Evolutionary conservation across 1,284 basidiomycete genomes (phyloP).

Genomic region (Termitomyces sp.): DNA sequence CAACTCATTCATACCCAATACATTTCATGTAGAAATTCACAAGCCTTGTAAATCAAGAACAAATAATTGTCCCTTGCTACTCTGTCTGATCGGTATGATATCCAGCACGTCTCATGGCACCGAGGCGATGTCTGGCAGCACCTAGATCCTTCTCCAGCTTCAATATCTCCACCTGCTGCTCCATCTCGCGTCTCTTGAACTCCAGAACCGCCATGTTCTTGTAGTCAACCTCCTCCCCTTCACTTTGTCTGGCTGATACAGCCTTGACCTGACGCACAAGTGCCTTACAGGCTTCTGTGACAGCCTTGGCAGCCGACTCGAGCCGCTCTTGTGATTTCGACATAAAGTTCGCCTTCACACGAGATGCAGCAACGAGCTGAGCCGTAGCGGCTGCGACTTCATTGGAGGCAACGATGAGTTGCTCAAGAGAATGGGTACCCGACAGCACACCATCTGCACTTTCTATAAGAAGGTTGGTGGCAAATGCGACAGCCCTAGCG

Average conservation of each 20-base stretch:
- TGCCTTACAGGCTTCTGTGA: conserved; percentile 97
- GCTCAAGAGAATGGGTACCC: conserved; percentile 94
- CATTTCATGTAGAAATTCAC: conserved; percentile 10
- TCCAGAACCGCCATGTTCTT: conserved; percentile 90
- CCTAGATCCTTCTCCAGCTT: conserved; percentile 95
- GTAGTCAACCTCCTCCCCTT: conserved; percentile 86
- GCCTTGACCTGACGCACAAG: conserved; percentile 97
- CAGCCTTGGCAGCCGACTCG: conserved; percentile 95
- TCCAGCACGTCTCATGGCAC: conserved; percentile 87
- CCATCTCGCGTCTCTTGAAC: conserved; percentile 98
- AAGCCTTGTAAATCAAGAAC: conserved; percentile 10
- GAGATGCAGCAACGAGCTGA: conserved; percentile 96
- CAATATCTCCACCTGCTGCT: conserved; percentile 97
- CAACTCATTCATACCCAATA: conserved; percentile 1
- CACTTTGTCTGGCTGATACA: conserved; percentile 78
- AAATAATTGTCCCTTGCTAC: conserved; percentile 25
- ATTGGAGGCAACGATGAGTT: conserved; percentile 98
- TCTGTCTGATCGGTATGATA: conserved; percentile 82
- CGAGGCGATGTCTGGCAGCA: conserved; percentile 80
- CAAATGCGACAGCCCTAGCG: conserved; percentile 95
- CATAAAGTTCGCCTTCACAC: conserved; percentile 98
- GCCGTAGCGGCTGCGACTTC: conserved; percentile 97
- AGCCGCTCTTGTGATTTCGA: conserved; percentile 96
- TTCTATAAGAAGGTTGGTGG: conserved; percentile 96
- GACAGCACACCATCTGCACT: conserved; percentile 96